Evolutionary conservation across 2,329 filamentous ascomycete genomes (phyloP), one percentile per base, ranked within the genome.

Genomic region (Neopestalotiopsis rosae): DNA sequence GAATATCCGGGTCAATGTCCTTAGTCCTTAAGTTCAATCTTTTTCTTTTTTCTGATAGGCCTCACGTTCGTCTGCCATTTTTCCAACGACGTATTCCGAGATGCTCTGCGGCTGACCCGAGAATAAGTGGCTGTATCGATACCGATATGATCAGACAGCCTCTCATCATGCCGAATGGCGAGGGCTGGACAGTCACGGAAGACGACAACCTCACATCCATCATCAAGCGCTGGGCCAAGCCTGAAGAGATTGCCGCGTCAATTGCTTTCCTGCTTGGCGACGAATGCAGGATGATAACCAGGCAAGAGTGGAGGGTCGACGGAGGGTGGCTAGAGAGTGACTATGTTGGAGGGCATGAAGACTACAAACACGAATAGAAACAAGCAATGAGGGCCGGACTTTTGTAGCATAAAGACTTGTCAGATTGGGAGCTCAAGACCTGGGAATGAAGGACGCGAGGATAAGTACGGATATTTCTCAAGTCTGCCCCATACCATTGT

Each of bases 181-280:
- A 66, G 32, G 56, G 14, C 14, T 68, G 42, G 52, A 66, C 65
- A 6, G 61, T 64, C 56, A 61, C 62, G n/a, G 66, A 66, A 38
- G 65, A 59, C 52, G 45, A 30, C 40, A 32, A 63, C 28, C 59
- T 64, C 57, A 28, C 59, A 1, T 73, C 72, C 1, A 70, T 77
- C 4, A 73, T 76, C 6, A 76, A 74, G 67, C 71, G 76, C 12
- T 74, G 73, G 59, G 73, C 75, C 0, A 74, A 77, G 57, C 75
- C 78, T 0, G 73, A 76, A 10, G 78, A 80, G 45, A 66, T 79
- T 38, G 73, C 76, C 1, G 72, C 73, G 0, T 67, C 73, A 0
- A 76, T 79, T 24, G 75, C 73, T 1, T 79, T 77, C 32, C 69
- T 79, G 0, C 71, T 79, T 1, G 72, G 78, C 2, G 75, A 77